Conservation (phyloP, 2,329 filamentous ascomycete genomes). For the Mycosphaerella sp. region DNA sequence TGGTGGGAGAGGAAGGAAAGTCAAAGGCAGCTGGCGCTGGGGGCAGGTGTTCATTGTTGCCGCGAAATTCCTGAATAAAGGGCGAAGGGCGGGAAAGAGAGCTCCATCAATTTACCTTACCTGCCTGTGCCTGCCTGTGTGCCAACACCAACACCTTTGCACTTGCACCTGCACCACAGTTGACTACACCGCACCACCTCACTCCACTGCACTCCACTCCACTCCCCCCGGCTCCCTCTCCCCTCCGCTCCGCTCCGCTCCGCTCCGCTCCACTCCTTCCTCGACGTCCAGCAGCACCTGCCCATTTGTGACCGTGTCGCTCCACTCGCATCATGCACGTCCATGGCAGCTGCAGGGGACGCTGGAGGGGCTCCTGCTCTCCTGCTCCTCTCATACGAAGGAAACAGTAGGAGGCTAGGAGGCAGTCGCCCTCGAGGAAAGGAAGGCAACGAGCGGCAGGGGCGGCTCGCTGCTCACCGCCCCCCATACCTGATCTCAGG, state of each 20-base stretch:
- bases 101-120: not conserved
- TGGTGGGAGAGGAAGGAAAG: not conserved
- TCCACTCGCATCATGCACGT: not conserved
- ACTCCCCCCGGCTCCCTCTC: not conserved
- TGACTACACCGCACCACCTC: too few species aligned
- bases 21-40: not conserved
- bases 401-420: not conserved
- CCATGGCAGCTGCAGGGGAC: not conserved
- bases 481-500: not conserved
- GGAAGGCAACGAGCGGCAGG: not conserved
- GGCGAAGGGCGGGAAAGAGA: not conserved
- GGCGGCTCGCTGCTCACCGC: not conserved
- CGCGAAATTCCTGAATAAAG: too few species aligned
- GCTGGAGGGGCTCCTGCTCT: not conserved
- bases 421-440: not conserved
- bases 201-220: not conserved
- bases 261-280: too few species aligned
- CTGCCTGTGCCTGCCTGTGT: too few species aligned
- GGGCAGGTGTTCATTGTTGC: not conserved
- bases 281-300: too few species aligned
- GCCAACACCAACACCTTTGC: too few species aligned
- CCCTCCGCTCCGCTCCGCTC: not conserved
- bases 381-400: not conserved
- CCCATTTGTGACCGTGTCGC: not conserved
- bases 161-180: too few species aligned